Conservation (phyloP, 2,329 filamentous ascomycete species). For the Ophiostoma quercus region DNA sequence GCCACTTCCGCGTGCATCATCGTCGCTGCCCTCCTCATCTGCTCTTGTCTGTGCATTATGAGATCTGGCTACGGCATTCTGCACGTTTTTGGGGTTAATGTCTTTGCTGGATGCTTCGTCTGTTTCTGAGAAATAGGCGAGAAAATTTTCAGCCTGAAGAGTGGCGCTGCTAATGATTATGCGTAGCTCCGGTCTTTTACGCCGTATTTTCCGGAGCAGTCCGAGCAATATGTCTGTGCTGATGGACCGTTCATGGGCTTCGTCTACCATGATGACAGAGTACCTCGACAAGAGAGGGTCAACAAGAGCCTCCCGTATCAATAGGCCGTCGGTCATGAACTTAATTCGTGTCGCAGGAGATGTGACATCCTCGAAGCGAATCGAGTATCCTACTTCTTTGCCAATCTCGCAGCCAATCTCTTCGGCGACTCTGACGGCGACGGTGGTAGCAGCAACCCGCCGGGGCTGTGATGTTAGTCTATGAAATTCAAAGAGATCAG, state of each 20-base stretch:
- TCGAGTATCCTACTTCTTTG: constrained; percentile 88
- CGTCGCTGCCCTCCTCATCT: constrained; percentile 13
- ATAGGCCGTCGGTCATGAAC: constrained; percentile 87
- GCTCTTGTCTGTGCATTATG: constrained; percentile 14
- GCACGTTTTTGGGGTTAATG: constrained; percentile 22
- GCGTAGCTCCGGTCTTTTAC: constrained; percentile 71
- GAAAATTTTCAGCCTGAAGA: constrained; percentile 79
- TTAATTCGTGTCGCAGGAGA: constrained; percentile 83
- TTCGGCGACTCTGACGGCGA: constrained; percentile 82
- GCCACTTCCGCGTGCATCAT: constrained; percentile 32
- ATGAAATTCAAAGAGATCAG: not conserved
- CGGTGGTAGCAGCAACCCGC: constrained; percentile 83
- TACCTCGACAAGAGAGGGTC: constrained; percentile 88
- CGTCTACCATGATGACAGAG: constrained; percentile 95
- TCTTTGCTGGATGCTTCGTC: constrained; percentile 33
- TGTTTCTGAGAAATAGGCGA: constrained; percentile 63
- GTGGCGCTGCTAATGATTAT: constrained; percentile 93
- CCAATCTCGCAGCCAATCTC: constrained; percentile 82
- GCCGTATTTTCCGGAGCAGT: constrained; percentile 82
- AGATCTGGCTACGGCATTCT: not conserved
- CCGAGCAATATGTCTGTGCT: constrained; percentile 89
- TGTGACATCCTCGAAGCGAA: constrained; percentile 86
- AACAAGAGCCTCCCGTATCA: constrained; percentile 86
- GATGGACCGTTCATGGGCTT: constrained; percentile 89
- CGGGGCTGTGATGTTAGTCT: constrained; percentile 56